Percentiles rank a stretch among this genome's conserved stretches.
These are phyloP conservation scores for Nakazawaea holstii DNA, from an alignment of 805 yeast species.

Conservation along the genomic window DNA sequence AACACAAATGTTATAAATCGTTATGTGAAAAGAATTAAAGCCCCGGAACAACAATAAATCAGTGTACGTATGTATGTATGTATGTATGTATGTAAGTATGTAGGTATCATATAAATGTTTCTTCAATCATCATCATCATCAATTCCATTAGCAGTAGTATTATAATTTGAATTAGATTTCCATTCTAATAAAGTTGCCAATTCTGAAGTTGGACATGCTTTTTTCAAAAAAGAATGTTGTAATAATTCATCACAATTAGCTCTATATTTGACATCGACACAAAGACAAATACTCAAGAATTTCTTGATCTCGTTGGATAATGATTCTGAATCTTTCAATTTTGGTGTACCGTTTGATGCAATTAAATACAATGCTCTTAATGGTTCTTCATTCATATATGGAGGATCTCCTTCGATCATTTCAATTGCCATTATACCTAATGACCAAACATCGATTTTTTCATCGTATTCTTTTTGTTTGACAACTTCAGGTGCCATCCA, in stretches of 20 bases:
- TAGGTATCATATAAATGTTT: not conserved
- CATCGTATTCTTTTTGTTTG: conserved; percentile 89
- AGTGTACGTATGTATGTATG: too few species aligned
- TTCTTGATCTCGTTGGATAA: conserved; percentile 74
- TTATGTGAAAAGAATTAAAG: too few species aligned
- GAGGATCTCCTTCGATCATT: conserved; percentile 99
- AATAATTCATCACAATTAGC: conserved; percentile 87
- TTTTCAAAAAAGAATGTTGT: conserved; percentile 64
- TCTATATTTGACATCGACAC: conserved; percentile 90
- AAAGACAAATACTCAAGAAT: conserved; percentile 83
- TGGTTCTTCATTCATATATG: conserved; percentile 94
- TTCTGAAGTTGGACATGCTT: conserved; percentile 56
- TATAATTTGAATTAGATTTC: conserved; percentile 18
- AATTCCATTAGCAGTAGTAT: conserved; percentile 2
- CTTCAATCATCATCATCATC: not conserved
- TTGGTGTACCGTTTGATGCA: conserved; percentile 96
- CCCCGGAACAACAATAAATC: too few species aligned
- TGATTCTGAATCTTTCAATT: conserved; percentile 73
- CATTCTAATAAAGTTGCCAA: conserved; percentile 56
- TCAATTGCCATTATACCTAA: conserved; percentile 97
- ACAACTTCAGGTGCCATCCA: conserved; percentile 99
- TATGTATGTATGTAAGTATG: not conserved
- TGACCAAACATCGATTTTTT: conserved; percentile 97
- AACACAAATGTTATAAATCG: too few species aligned
- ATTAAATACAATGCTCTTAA: conserved; percentile 88